Conservation (phyloP, 805 yeast genomes). For the Brettanomyces bruxellensis region DNA sequence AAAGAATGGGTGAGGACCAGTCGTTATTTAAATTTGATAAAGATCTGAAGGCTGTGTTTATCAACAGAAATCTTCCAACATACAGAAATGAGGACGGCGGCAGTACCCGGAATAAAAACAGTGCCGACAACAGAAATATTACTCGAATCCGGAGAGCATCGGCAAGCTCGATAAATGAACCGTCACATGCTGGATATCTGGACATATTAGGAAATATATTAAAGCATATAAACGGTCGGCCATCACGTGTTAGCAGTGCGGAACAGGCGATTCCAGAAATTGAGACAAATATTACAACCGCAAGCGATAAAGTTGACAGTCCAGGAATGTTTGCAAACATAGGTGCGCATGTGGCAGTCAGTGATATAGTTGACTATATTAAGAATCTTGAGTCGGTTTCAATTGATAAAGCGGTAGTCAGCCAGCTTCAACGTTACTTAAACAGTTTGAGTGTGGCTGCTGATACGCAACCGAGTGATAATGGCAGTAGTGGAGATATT, state of each 20-base stretch:
- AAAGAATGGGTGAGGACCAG: slow-evolving; percentile 17
- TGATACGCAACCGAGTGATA: no score
- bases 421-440: slow-evolving; percentile 29
- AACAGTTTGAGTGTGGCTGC: slow-evolving; percentile 9
- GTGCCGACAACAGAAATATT: no score
- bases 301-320: background rate
- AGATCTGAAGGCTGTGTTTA: slow-evolving; percentile 12
- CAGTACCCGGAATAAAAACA: no score
- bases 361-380: slow-evolving; percentile 30
- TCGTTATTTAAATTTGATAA: slow-evolving; percentile 3
- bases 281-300: background rate
- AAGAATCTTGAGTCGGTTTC: slow-evolving; percentile 22
- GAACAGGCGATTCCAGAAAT: background rate
- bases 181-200: slow-evolving; percentile 10
- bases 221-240: slow-evolving; percentile 19
- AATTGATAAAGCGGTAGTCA: slow-evolving; percentile 25
- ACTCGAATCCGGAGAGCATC: background rate
- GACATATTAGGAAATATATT: slow-evolving; percentile 23
- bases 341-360: slow-evolving; percentile 1
- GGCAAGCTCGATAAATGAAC: background rate
- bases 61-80: slow-evolving; percentile 13
- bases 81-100: background rate
- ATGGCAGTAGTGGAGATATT: background rate
- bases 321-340: background rate
- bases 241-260: background rate